Conservation (phyloP, 768 basidiomycete genomes). For the Leccinum imitatum region DNA sequence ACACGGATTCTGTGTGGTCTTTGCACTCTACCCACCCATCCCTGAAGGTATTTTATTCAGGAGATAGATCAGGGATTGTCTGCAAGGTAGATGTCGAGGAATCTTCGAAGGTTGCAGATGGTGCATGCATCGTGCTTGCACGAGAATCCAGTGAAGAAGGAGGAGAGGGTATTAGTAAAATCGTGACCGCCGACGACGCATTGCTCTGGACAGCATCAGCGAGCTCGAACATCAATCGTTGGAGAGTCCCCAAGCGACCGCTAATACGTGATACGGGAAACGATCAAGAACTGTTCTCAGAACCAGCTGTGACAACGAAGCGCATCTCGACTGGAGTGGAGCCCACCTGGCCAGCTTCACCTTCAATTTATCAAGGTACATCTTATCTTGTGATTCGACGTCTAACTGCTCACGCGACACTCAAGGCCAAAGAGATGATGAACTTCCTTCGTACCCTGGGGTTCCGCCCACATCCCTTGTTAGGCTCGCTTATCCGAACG, state of each 20-base stretch:
- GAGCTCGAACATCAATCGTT: constrained; percentile 76
- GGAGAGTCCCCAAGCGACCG: constrained; percentile 61
- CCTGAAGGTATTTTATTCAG: constrained; percentile 90
- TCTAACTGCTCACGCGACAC: constrained; percentile 11
- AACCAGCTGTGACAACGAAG: constrained; percentile 13
- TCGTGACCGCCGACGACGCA: constrained; percentile 79
- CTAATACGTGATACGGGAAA: constrained; percentile 21
- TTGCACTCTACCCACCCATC: constrained; percentile 85
- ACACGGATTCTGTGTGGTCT: constrained; percentile 94
- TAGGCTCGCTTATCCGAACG: constrained; percentile 65
- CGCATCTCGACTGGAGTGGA: constrained; percentile 19
- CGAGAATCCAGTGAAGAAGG: constrained; percentile 52
- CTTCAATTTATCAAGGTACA: constrained; percentile 23
- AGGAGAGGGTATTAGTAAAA: constrained; percentile 74
- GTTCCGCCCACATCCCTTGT: constrained; percentile 74
- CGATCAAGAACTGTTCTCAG: constrained; percentile 13
- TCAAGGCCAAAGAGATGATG: constrained; percentile 24
- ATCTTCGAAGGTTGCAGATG: constrained; percentile 78
- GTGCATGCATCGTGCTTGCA: constrained; percentile 84
- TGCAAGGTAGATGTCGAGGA: constrained; percentile 90
- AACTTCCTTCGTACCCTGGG: constrained; percentile 45
- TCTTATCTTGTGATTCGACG: neutral
- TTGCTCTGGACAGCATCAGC: constrained; percentile 91
- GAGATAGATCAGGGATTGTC: constrained; percentile 87
- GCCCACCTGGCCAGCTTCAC: constrained; percentile 11